Percentiles rank a stretch among this genome's conserved stretches.
These are phyloP conservation scores for Mortierella sp. DNA, from an alignment of 371 early-diverging fungal genomes.

Conservation along the genomic window DNA sequence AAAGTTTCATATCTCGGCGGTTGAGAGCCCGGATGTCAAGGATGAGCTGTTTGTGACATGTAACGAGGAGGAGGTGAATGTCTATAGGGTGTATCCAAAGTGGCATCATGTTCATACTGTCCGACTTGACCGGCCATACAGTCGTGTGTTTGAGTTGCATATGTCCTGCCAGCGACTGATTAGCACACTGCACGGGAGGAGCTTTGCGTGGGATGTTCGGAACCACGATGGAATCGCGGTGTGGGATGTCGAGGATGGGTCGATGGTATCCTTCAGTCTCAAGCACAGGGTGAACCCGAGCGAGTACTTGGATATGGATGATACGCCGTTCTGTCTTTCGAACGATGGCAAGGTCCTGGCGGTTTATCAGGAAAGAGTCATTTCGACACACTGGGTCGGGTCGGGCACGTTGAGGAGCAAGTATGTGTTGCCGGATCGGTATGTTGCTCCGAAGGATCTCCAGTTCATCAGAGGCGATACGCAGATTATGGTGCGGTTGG, in stretches of 20 bases:
- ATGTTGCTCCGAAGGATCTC: not conserved
- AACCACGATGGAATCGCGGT: not conserved
- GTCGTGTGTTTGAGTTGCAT: not conserved
- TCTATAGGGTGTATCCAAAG: not conserved
- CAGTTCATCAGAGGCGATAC: constrained; percentile 11
- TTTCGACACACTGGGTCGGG: not conserved
- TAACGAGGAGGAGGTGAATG: not conserved
- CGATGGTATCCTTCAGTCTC: not conserved
- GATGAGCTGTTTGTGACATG: constrained; percentile 8
- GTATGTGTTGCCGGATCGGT: not conserved
- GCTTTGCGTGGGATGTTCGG: not conserved
- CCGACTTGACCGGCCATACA: not conserved
- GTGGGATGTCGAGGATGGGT: constrained; percentile 7
- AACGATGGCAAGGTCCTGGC: not conserved
- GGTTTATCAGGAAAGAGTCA: not conserved
- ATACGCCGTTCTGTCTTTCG: not conserved
- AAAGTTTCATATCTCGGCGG: constrained; percentile 3
- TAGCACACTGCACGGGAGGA: not conserved
- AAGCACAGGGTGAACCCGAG: not conserved
- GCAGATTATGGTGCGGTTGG: not conserved
- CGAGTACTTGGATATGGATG: not conserved
- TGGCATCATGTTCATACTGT: not conserved
- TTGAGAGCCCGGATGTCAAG: not conserved
- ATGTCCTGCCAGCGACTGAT: not conserved
- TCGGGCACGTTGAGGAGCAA: not conserved